Evolutionary conservation across 2,329 filamentous ascomycete genomes (phyloP).

Genomic region (Clonostachys byssicola): DNA sequence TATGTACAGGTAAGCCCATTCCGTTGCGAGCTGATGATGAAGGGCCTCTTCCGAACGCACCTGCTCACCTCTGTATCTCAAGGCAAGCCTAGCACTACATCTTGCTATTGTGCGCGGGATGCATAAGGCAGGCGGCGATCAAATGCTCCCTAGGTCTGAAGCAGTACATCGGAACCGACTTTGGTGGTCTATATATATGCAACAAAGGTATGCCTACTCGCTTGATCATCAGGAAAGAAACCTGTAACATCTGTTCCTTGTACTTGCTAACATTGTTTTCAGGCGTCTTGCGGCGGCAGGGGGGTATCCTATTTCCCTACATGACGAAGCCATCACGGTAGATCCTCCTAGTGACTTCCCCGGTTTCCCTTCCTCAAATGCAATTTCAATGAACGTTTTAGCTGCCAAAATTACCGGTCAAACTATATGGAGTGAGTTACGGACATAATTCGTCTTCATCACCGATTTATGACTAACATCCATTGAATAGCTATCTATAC

Average conservation of each 20-base stretch:
- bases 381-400: not conserved
- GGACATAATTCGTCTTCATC: no score
- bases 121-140: not conserved
- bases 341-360: not conserved
- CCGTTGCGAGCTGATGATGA: not conserved
- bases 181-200: not conserved
- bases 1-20: not conserved
- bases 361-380: not conserved
- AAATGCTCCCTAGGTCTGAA: not conserved
- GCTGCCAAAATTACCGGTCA: not conserved
- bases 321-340: not conserved
- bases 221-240: not conserved
- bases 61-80: not conserved
- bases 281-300: not conserved
- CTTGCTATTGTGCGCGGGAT: not conserved
- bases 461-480: no score
- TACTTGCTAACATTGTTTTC: not conserved
- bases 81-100: not conserved
- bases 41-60: not conserved
- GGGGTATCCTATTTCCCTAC: not conserved
- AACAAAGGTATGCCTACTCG: not conserved
- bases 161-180: not conserved
- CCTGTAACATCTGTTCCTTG: not conserved
- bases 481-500: not conserved
- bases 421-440: not conserved